phyloP scores from a whole-genome alignment of 192 early-diverging fungal genomes.

The Mortierella antarctica region DNA sequence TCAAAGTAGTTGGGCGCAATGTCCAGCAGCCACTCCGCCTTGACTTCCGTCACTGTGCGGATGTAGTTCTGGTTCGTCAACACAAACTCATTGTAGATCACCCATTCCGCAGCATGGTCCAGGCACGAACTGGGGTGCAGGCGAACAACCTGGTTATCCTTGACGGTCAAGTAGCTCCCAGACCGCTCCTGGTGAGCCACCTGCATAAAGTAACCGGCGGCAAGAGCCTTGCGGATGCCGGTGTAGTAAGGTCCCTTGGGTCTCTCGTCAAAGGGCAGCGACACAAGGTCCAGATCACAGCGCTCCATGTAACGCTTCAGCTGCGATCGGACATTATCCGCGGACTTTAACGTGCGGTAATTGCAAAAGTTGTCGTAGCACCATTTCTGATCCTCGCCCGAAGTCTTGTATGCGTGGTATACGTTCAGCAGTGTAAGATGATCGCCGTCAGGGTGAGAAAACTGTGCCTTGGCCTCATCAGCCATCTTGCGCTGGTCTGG shows the following conservation, averaged over 20 bases:
- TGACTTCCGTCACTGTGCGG: slow-evolving; percentile 90
- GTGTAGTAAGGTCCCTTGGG: slow-evolving; percentile 78
- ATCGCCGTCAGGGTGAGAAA: slow-evolving; percentile 96
- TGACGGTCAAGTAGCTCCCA: slow-evolving; percentile 90
- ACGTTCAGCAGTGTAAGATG: slow-evolving; percentile 97
- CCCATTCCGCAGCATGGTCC: slow-evolving; percentile 97
- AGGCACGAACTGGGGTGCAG: slow-evolving; percentile 94
- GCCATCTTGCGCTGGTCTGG: slow-evolving; percentile 88
- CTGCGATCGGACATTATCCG: slow-evolving; percentile 93
- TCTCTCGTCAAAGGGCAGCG: slow-evolving; percentile 75
- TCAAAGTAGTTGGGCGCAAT: slow-evolving; percentile 94
- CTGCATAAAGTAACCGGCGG: slow-evolving; percentile 98
- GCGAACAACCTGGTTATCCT: slow-evolving; percentile 97
- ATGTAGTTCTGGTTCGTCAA: slow-evolving; percentile 97
- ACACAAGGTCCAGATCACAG: slow-evolving; percentile 73
- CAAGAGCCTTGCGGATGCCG: slow-evolving; percentile 90
- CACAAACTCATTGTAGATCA: slow-evolving; percentile 99
- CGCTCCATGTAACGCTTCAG: slow-evolving; percentile 86
- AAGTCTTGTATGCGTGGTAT: slow-evolving; percentile 89
- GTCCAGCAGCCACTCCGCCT: slow-evolving; percentile 86
- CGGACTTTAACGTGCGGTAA: slow-evolving; percentile 86
- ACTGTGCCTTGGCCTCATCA: slow-evolving; percentile 91
- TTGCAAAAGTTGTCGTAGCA: slow-evolving; percentile 96
- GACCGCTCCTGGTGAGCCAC: slow-evolving; percentile 94
- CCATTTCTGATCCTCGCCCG: slow-evolving; percentile 83